Evolutionary conservation across 306 rosid genomes (phyloP).

Genomic region (Rosa rugosa): DNA sequence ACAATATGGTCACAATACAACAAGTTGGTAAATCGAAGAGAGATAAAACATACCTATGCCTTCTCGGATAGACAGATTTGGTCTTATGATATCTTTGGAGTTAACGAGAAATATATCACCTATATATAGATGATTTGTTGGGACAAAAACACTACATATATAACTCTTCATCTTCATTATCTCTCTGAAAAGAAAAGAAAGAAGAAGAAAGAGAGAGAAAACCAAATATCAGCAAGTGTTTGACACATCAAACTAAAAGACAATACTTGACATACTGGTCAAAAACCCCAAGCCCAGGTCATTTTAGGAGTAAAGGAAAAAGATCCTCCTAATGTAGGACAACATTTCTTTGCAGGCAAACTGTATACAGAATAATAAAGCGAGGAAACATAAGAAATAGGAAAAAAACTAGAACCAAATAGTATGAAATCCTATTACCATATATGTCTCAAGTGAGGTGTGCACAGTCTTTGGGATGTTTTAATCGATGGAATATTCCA

Average conservation of each 20-base stretch:
- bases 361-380: neutral
- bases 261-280: constrained; percentile 11
- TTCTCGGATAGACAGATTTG: constrained; percentile 86
- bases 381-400: no score
- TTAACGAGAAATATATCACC: constrained; percentile 80
- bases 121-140: constrained; percentile 83
- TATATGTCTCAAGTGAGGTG: neutral
- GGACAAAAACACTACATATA: constrained; percentile 92
- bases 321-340: neutral
- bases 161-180: constrained; percentile 81
- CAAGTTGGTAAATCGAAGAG: neutral
- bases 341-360: neutral
- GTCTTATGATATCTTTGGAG: constrained; percentile 80
- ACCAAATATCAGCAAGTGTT: constrained; percentile 14
- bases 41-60: constrained; percentile 67
- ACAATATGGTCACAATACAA: neutral
- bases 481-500: no score
- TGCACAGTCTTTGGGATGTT: no score
- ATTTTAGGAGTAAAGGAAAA: neutral
- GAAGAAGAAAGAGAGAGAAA: constrained; percentile 14
- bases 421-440: neutral
- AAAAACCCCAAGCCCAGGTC: neutral
- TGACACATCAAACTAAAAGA: constrained; percentile 8
- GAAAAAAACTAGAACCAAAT: no score
- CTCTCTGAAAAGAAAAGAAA: constrained; percentile 48